phyloP scores from a whole-genome alignment of 2,329 filamentous ascomycete species.

The Blastomyces silverae region DNA sequence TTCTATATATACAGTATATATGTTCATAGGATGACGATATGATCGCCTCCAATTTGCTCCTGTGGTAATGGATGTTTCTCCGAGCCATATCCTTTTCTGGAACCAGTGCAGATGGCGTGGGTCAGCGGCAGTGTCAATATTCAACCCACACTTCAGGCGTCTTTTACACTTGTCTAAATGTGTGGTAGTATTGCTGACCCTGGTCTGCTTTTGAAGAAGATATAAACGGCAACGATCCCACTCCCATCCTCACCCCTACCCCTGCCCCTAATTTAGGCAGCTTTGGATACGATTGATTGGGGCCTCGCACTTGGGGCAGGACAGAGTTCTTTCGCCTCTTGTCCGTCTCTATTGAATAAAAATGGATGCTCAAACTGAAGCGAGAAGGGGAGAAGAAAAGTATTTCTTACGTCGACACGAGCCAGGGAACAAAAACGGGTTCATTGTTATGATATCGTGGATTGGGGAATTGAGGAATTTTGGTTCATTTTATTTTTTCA shows the following conservation, averaged over 20 bases:
- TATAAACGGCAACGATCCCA: not conserved
- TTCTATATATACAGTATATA: slow-evolving; percentile 1
- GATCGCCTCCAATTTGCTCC: not conserved
- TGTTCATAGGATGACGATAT: not conserved
- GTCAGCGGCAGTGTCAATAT: not conserved
- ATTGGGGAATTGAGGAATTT: not conserved
- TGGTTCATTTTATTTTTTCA: not conserved
- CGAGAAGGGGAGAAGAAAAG: not conserved
- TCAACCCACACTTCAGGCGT: not conserved
- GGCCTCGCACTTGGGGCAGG: not conserved
- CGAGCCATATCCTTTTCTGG: not conserved
- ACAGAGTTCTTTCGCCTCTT: not conserved
- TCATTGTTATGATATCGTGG: not conserved
- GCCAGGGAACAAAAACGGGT: not conserved
- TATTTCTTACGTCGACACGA: slow-evolving; percentile 2
- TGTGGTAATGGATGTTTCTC: not conserved
- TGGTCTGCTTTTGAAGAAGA: not conserved
- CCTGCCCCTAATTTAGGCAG: not conserved
- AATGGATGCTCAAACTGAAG: not conserved
- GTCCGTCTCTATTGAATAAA: not conserved
- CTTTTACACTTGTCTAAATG: not conserved
- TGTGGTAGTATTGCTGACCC: not conserved
- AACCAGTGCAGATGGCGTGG: not conserved
- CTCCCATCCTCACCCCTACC: not conserved
- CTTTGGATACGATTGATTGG: not conserved